phyloP scores from a whole-genome alignment of 345 rosid species.

The Eucalyptus erythrocorys region DNA sequence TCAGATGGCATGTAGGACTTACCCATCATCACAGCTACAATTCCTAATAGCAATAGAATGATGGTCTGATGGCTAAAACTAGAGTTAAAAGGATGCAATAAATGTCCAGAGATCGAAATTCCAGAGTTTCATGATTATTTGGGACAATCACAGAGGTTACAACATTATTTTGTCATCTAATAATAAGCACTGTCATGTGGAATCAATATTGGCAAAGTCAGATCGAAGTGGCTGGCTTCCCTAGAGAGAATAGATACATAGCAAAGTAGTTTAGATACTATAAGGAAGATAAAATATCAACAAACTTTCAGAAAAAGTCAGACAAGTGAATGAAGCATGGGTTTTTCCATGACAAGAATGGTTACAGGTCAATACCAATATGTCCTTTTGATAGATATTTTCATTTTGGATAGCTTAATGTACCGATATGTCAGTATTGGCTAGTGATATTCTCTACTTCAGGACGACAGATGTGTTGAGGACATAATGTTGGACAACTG shows the following conservation, averaged over 20 bases:
- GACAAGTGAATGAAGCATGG: not conserved
- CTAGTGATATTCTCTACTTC: not conserved
- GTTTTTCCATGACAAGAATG: not conserved
- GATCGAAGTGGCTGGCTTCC: not conserved
- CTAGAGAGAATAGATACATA: not conserved
- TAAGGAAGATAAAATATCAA: not conserved
- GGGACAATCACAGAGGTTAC: not conserved
- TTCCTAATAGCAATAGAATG: not conserved
- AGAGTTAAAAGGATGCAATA: not conserved
- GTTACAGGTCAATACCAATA: not conserved
- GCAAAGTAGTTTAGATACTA: not conserved
- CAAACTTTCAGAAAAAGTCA: not conserved
- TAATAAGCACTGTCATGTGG: not conserved
- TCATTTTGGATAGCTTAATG: not conserved
- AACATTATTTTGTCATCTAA: not conserved
- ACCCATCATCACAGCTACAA: not conserved
- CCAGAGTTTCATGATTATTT: not conserved
- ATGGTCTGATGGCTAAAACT: not conserved
- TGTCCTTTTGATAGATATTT: not conserved
- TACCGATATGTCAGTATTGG: fast-evolving
- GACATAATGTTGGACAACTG: not conserved
- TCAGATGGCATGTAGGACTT: not conserved
- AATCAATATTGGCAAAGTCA: not conserved
- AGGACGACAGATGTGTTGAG: not conserved
- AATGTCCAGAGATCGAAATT: not conserved